These are phyloP conservation scores for Cladophialophora carrionii DNA, from an alignment of 2,329 filamentous ascomycete species.

Conservation along the genomic window DNA sequence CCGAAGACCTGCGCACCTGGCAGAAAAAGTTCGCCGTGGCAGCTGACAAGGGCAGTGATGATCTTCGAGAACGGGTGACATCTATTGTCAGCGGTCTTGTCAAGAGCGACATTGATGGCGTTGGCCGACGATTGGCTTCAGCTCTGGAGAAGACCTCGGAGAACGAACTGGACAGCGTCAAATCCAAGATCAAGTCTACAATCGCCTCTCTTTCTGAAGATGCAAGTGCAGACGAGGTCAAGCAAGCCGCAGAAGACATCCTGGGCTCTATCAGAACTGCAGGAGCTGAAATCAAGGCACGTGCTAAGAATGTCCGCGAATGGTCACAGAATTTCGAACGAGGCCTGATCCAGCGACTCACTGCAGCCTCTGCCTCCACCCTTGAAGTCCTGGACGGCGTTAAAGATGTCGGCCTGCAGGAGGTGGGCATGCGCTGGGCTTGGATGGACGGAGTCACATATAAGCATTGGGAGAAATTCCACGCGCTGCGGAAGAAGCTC, in stretches of 20 bases:
- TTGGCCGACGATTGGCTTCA: constrained; percentile 68
- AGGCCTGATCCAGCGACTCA: constrained; percentile 69
- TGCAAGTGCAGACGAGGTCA: constrained; percentile 56
- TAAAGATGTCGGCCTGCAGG: constrained; percentile 80
- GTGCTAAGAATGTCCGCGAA: constrained; percentile 73
- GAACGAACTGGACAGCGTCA: constrained; percentile 67
- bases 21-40: constrained; percentile 84
- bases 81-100: constrained; percentile 76
- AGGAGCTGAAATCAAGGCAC: constrained; percentile 73
- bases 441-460: constrained; percentile 96
- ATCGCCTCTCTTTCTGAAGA: constrained; percentile 62
- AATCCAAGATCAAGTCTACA: constrained; percentile 64
- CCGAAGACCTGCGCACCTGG: constrained; percentile 80
- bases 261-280: constrained; percentile 64
- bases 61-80: constrained; percentile 64
- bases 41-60: constrained; percentile 78
- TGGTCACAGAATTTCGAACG: constrained; percentile 75
- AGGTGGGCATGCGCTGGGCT: constrained; percentile 91
- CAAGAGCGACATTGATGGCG: constrained; percentile 63
- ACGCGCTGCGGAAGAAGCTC: constrained; percentile 80
- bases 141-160: constrained; percentile 70
- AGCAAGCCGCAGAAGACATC: constrained; percentile 58
- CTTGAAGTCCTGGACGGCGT: constrained; percentile 81
- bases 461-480: constrained; percentile 95
- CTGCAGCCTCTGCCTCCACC: constrained; percentile 75